Percentiles rank a stretch among this genome's conserved stretches.
Evolutionary conservation across 2,329 filamentous ascomycete genomes (phyloP).

Genomic region (Aspergillus persii): DNA sequence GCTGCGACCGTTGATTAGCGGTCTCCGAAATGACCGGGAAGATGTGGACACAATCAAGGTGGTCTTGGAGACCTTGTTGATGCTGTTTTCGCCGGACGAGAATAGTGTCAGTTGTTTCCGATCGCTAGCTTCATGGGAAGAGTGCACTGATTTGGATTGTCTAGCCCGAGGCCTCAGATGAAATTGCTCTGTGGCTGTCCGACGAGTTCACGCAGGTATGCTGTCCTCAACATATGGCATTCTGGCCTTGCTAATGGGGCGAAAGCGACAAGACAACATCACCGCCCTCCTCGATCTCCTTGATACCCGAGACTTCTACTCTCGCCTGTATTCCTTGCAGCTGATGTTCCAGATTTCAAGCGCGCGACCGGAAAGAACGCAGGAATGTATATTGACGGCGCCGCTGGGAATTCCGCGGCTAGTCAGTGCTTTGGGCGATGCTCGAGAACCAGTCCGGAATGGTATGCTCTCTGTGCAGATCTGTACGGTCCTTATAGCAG

Average conservation of each 20-base stretch:
- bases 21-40: slow-evolving; percentile 80
- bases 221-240: slow-evolving; percentile 10
- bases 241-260: slow-evolving; percentile 48
- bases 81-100: slow-evolving; percentile 76
- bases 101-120: slow-evolving; percentile 50
- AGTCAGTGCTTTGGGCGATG: slow-evolving; percentile 79
- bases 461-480: slow-evolving; percentile 40
- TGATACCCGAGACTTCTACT: slow-evolving; percentile 83
- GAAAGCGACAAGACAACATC: slow-evolving; percentile 87
- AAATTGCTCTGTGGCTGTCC: slow-evolving; percentile 92
- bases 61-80: slow-evolving; percentile 88
- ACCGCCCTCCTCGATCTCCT: slow-evolving; percentile 85
- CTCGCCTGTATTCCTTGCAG: slow-evolving; percentile 85
- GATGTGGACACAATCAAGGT: slow-evolving; percentile 97
- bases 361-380: slow-evolving; percentile 83
- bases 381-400: slow-evolving; percentile 89
- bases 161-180: slow-evolving; percentile 89
- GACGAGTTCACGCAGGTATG: slow-evolving; percentile 92
- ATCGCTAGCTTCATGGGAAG: not conserved
- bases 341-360: slow-evolving; percentile 81
- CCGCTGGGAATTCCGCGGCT: slow-evolving; percentile 84
- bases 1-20: slow-evolving; percentile 81
- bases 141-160: slow-evolving; percentile 22
- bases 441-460: slow-evolving; percentile 81
- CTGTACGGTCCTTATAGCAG: not conserved